Conservation (phyloP, 2,329 filamentous ascomycete species). For the Cladophialophora exuberans region DNA sequence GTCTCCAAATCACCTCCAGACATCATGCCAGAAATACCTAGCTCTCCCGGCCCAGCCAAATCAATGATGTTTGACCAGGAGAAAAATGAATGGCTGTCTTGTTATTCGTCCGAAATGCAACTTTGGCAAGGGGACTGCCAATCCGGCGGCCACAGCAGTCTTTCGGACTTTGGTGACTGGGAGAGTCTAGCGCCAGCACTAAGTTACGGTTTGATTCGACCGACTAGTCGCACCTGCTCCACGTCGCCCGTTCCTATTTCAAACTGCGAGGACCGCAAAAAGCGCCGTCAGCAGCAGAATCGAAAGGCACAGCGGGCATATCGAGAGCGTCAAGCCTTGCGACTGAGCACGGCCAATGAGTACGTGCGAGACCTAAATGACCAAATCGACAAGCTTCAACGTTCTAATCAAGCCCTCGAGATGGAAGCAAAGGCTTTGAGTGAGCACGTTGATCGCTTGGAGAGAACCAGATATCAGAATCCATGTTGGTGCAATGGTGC, state of each 20-base stretch:
- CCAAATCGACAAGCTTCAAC: background rate
- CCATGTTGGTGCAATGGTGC: too few relatives aligned
- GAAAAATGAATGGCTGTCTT: too few relatives aligned
- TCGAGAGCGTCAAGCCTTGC: background rate
- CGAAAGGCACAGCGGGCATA: background rate
- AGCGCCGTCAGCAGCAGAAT: background rate
- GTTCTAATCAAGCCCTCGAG: background rate
- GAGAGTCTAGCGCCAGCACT: background rate
- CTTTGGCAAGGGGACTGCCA: background rate
- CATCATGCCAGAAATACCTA: too few relatives aligned
- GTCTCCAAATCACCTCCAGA: too few relatives aligned
- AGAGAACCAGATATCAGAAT: too few relatives aligned
- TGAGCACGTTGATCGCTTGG: background rate
- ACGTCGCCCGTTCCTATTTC: background rate
- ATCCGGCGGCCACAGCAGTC: background rate
- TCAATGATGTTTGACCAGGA: too few relatives aligned
- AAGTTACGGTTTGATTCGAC: background rate
- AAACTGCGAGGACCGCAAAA: background rate
- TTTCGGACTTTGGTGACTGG: background rate
- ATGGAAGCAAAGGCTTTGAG: background rate
- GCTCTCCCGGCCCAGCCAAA: too few relatives aligned
- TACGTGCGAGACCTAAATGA: background rate
- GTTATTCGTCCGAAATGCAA: too few relatives aligned
- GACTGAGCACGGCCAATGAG: background rate
- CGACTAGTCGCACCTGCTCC: background rate